Evolutionary conservation across 139 green algal genomes (phyloP), one percentile per base, ranked within the genome.

Genomic region (Yamagishiella unicocca): DNA sequence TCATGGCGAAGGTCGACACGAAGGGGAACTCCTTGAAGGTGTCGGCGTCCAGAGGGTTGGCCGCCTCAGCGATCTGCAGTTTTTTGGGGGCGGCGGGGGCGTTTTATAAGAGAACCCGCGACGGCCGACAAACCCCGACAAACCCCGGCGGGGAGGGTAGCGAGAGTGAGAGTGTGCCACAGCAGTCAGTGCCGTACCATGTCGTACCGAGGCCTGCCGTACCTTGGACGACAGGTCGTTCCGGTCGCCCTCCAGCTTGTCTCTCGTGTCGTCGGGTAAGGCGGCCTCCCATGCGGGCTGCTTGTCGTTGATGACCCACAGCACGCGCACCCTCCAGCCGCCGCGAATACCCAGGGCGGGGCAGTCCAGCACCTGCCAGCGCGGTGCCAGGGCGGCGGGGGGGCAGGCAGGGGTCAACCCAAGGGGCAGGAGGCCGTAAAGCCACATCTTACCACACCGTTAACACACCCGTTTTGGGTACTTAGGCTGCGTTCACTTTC

Each of bases 281-380:
- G 67, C 74, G 27, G 35, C 72, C 67, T 91, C 88, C 82, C 82
- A 91, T 4, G 62, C 27, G 19, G 38, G 27, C 33, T 53, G 42
- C 53, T 40, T 31, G 61, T 78, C 50, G 55, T 87, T 89, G 22
- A 89, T 38, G 17, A 89, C 66, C 88, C 88, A 91, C 74, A 85
- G 53, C 22, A 85, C 40, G 0, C 61, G 61, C 58, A 85, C 78
- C 1, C 42, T 40, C 78, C 78, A 85, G 78, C 78, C 78, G 38
- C 78, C 78, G n/a, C 17, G 78, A 27, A 85, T n/a, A 12, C 78
- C 78, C 61, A 85, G 25, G 35, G 42, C 40, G 4, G 58, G 3
- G 27, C 75, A 76, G 6, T 50, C 61, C 5, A 64, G 12, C n/a
- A 85, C 76, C 76, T 83, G 55, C 76, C 6, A 19, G n/a, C n/a